Conservation (phyloP, 1,284 basidiomycete species). For the Grifola frondosa region DNA sequence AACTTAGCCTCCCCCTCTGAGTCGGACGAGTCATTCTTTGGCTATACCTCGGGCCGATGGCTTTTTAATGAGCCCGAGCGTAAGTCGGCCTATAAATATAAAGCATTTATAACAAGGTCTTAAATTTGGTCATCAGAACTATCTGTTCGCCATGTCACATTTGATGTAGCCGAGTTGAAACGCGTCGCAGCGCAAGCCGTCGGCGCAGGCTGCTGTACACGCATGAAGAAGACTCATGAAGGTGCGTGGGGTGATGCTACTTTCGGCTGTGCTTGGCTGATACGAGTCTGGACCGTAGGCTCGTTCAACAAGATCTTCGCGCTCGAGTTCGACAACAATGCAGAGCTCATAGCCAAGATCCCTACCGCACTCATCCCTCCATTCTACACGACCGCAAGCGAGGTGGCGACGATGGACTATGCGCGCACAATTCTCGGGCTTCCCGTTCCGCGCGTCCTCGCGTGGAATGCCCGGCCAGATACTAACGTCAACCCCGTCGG, state of each 20-base stretch:
- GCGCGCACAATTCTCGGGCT: slow-evolving; percentile 28
- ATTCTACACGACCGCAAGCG: slow-evolving; percentile 36
- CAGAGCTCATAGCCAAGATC: slow-evolving; percentile 32
- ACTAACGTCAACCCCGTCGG: slow-evolving; percentile 30
- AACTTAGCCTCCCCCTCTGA: too few species aligned
- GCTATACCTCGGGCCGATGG: too few species aligned
- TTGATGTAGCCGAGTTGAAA: too few species aligned
- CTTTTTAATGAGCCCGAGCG: too few species aligned
- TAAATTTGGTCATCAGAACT: too few species aligned
- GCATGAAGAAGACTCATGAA: slow-evolving; percentile 1
- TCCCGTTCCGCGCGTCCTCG: slow-evolving; percentile 34
- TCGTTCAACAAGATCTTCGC: slow-evolving; percentile 32
- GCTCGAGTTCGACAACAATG: slow-evolving; percentile 31
- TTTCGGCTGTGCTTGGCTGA: neutral
- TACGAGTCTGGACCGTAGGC: neutral
- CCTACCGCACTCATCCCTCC: slow-evolving; percentile 31
- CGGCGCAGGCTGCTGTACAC: neutral
- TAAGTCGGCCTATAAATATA: too few species aligned
- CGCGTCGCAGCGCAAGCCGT: slow-evolving; percentile 1
- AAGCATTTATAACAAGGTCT: too few species aligned
- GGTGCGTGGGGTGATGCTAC: too few species aligned
- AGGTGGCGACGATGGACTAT: slow-evolving; percentile 41
- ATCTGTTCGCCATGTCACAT: too few species aligned
- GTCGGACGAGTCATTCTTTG: too few species aligned
- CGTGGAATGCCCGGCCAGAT: slow-evolving; percentile 27